Evolutionary conservation across 441 rosid species (phyloP).

Genomic region (Populus hybrid): DNA sequence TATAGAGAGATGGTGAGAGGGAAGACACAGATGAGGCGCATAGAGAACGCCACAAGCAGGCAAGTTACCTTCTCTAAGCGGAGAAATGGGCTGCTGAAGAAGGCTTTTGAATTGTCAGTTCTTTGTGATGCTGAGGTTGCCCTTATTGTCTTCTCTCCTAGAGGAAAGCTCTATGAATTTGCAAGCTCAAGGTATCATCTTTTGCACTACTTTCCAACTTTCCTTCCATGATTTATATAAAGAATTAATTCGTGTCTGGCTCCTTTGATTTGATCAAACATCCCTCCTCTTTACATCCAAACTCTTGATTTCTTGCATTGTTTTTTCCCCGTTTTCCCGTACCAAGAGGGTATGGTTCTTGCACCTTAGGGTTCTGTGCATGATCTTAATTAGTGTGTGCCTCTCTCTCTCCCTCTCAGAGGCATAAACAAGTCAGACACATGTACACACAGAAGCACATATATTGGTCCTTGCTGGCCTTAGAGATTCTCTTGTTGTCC

Average conservation of each 20-base stretch:
- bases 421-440: not conserved
- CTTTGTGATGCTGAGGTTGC: conserved; percentile 92
- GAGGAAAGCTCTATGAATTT: conserved; percentile 83
- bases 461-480: not conserved
- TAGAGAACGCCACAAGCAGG: conserved; percentile 89
- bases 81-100: conserved; percentile 74
- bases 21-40: conserved; percentile 82
- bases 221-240: not conserved
- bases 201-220: not conserved
- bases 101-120: conserved; percentile 87
- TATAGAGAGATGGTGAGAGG: conserved; percentile 73
- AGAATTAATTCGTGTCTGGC: not conserved
- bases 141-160: conserved; percentile 73
- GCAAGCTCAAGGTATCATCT: conserved; percentile 58
- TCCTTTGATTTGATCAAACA: not conserved
- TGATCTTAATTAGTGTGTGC: not conserved
- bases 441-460: not conserved
- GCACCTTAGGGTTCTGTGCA: conserved; percentile 1
- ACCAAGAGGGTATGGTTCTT: not conserved
- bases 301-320: not conserved
- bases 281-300: not conserved
- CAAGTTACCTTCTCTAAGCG: conserved; percentile 90
- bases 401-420: not conserved
- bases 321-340: not conserved
- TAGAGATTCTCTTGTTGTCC: not conserved